These are phyloP conservation scores for Bacterosira constricta DNA, from an alignment of 108 stramenopile genomes.

Conservation along the genomic window DNA sequence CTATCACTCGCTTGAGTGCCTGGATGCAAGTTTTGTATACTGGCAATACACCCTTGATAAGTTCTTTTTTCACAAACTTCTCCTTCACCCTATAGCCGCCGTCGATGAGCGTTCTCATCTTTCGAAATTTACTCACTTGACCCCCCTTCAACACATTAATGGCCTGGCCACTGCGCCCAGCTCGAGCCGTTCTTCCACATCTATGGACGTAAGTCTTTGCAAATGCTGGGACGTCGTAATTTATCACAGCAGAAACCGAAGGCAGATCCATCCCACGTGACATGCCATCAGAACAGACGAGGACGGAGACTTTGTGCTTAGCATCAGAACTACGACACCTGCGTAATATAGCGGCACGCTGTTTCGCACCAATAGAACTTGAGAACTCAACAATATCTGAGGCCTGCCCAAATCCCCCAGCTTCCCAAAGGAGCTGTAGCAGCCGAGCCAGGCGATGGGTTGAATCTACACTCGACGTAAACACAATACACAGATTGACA, in stretches of 20 bases:
- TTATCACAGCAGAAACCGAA: conserved; percentile 64
- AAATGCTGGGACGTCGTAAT: conserved; percentile 84
- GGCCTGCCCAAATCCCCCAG: conserved; percentile 52
- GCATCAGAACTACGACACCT: conserved; percentile 58
- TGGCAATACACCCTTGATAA: conserved; percentile 52
- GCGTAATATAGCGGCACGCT: conserved; percentile 64
- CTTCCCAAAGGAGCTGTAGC: conserved; percentile 80
- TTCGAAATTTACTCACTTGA: conserved; percentile 65
- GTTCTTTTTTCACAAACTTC: conserved; percentile 58
- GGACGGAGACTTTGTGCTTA: conserved; percentile 48
- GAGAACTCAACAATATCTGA: conserved; percentile 74
- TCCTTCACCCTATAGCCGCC: conserved; percentile 41
- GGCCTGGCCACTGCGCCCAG: conserved; percentile 67
- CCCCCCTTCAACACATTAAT: conserved; percentile 78
- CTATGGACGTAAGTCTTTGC: conserved; percentile 88
- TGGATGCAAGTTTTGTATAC: conserved; percentile 59
- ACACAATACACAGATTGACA: conserved; percentile 73
- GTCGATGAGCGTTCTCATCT: conserved; percentile 65
- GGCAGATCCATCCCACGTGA: conserved; percentile 85
- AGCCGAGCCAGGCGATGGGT: conserved; percentile 91
- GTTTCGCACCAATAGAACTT: conserved; percentile 65
- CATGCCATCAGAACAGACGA: conserved; percentile 89
- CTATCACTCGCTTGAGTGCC: conserved; percentile 58
- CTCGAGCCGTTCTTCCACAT: conserved; percentile 86
- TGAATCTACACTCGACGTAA: conserved; percentile 94